Evolutionary conservation across 208 protist species (phyloP), one percentile per base, ranked within the genome.

Genomic region (Crithidia bombi): DNA sequence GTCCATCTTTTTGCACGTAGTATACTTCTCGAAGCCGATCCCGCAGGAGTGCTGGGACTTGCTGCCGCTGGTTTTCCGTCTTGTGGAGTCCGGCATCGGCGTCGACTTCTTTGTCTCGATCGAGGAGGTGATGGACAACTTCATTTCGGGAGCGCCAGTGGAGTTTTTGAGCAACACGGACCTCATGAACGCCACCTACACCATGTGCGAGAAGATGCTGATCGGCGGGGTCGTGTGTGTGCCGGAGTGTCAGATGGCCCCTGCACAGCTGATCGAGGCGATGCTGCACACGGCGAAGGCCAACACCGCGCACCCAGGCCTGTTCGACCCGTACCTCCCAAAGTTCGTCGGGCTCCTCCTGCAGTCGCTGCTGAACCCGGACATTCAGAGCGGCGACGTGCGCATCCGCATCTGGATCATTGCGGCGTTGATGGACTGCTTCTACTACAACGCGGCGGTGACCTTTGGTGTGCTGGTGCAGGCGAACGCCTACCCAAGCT

Each of bases 211-310:
- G 39, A 96, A 96, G 76, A 92, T 96, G 81, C 79, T 96, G 14
- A 78, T 92, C 47, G 78, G 81, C 2, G 75, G 77, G 6, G 82
- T 85, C 28, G 79, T 86, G 19, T 86, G 76, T 67, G 73, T 47
- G 2, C 19, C 69, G 10, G 78, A 85, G 49, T 88, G 87, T 69
- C 77, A 86, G 46, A 75, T 86, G 46, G 89, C 85, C 3, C 75
- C 87, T 0, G 72, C 91, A 36, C 83, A 93, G 79, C 81, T 96
- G 19, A 87, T 96, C 47, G 87, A 94, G 66, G 89, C 87, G 32
- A 82, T 96, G 84, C 74, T 96, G 35, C 91, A 96, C 71, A 87
- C 91, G 28, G 78, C 87, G n/a, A 96, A 94, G 77, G 77, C 82
- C 12, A 69, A 64, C 46, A 56, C 72, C 9, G 69, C 26, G 49